A percentile compares a stretch with the other conserved stretches of the same genome.
Evolutionary conservation across 441 rosid genomes (phyloP).

Genomic region (Eruca vesicaria): DNA sequence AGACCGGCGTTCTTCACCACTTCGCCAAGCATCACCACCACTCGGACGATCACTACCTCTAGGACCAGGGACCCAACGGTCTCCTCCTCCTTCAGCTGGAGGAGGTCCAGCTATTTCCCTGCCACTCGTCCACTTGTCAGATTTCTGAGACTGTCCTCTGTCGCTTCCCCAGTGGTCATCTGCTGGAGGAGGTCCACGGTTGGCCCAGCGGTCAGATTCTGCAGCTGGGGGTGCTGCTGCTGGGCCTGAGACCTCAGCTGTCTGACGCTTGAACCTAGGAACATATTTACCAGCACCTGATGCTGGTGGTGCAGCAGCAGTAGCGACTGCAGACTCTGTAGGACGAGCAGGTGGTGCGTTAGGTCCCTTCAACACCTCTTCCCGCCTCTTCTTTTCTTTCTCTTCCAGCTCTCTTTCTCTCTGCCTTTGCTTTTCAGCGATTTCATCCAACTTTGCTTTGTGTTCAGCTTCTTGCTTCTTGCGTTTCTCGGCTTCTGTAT

Average conservation of each 20-base stretch:
- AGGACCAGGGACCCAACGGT: conserved; percentile 46
- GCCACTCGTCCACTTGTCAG: conserved; percentile 46
- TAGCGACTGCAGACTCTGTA: conserved; percentile 45
- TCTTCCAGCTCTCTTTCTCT: conserved; percentile 82
- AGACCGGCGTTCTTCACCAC: conserved; percentile 33
- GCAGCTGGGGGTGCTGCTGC: conserved; percentile 25
- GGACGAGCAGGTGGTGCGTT: conserved; percentile 50
- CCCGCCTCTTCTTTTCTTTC: conserved; percentile 57
- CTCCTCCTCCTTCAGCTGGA: conserved; percentile 37
- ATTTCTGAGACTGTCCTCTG: conserved; percentile 34
- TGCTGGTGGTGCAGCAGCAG: conserved; percentile 31
- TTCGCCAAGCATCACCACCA: conserved; percentile 51
- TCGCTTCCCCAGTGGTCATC: conserved; percentile 41
- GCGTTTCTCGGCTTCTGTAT: conserved; percentile 80
- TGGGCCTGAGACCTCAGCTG: conserved; percentile 30
- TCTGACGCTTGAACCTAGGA: conserved; percentile 53
- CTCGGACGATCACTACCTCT: conserved; percentile 44
- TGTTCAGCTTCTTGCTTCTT: conserved; percentile 78
- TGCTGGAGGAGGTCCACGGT: conserved; percentile 36
- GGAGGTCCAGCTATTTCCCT: conserved; percentile 32
- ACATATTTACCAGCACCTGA: conserved; percentile 49
- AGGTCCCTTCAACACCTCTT: conserved; percentile 51
- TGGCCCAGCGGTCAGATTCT: conserved; percentile 44
- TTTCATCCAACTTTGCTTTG: conserved; percentile 83
- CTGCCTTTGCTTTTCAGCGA: conserved; percentile 86